phyloP scores from a whole-genome alignment of 2,329 filamentous ascomycete species.

The Penicillium sp. region DNA sequence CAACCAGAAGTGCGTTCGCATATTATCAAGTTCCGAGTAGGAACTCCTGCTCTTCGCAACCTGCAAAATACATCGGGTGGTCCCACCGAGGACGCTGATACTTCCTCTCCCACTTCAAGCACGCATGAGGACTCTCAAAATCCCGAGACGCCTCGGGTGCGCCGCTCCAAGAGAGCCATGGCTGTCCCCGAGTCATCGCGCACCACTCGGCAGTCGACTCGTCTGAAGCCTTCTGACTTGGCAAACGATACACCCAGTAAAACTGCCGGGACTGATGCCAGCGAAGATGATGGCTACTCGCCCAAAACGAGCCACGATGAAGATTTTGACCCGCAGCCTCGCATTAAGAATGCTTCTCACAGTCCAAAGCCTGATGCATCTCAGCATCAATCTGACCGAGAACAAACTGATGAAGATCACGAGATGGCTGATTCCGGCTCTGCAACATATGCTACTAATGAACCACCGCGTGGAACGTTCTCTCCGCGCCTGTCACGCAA shows the following conservation, averaged over 20 bases:
- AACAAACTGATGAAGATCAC: conserved; percentile 1
- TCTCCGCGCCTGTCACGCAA: conserved; percentile 22
- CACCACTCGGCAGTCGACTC: conserved; percentile 34
- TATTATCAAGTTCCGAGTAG: conserved; percentile 13
- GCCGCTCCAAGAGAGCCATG: conserved; percentile 29
- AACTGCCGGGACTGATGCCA: conserved; percentile 7
- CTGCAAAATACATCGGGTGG: background rate
- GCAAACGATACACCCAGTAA: conserved; percentile 17
- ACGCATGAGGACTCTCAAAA: conserved; percentile 7
- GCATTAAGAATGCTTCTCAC: conserved; percentile 13
- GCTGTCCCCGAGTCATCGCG: conserved; percentile 30
- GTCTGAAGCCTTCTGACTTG: conserved; percentile 25
- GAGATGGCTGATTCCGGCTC: conserved; percentile 1
- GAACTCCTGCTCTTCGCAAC: conserved; percentile 1
- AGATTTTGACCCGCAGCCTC: conserved; percentile 7
- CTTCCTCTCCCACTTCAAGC: conserved; percentile 4
- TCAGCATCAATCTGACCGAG: conserved; percentile 1
- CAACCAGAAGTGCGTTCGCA: conserved; percentile 8
- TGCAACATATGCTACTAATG: background rate
- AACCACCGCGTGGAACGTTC: background rate
- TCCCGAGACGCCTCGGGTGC: conserved; percentile 30
- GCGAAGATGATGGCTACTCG: conserved; percentile 9
- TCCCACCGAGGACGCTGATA: conserved; percentile 13
- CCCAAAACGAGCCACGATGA: conserved; percentile 9
- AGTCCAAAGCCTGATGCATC: conserved; percentile 5